Base-by-base conservation (phyloP, 257 asterid species). In the Primulina huaijiensis region DNA sequence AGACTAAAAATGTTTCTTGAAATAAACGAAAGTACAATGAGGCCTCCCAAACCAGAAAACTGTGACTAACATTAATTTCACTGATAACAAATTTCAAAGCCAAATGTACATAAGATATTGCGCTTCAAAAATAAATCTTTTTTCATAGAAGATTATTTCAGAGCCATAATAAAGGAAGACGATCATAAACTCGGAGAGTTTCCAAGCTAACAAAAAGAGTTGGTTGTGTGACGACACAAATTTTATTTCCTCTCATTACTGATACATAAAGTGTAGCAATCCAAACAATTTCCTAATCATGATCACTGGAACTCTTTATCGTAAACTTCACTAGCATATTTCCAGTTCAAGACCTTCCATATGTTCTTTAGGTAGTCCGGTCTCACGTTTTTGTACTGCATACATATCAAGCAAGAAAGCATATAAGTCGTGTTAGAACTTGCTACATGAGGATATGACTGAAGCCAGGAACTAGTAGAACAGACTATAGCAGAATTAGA, bases 291-390 rank as follows among this genome's bases (percentile, higher is more conserved):
- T 50, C 63, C 63, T 23, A 68, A 43, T n/a, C 23, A 17, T 55
- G 75, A 21, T 73, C 76, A 77, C 37, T 86, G 80, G 71, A 77
- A 76, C 78, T 85, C 93, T 65, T 79, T 76, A 29, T 85, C 90
- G 20, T 80, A 89, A 68, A 87, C 87, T 23, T 76, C 88, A 67
- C 84, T 71, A 11, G 91, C 94, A 65, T 89, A 89, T 72, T 85
- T 89, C 96, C 96, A 89, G 85, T 89, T 85, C 40, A 89, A 76
- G 50, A 89, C 88, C 66, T 89, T 87, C 96, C 96, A 89, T 77
- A 89, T 78, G 63, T 85, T 89, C 85, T 89, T 89, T 46, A 89
- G 79, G 83, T 89, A 89, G 75, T 86, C 96, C 8, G 90, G 93
- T 72, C 81, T 87, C 68, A 89, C 96, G 75, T 89, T 89, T 75